These are phyloP conservation scores for Endocarpon pusillum DNA, from an alignment of 495 filamentous ascomycete species.

Conservation along the genomic window DNA sequence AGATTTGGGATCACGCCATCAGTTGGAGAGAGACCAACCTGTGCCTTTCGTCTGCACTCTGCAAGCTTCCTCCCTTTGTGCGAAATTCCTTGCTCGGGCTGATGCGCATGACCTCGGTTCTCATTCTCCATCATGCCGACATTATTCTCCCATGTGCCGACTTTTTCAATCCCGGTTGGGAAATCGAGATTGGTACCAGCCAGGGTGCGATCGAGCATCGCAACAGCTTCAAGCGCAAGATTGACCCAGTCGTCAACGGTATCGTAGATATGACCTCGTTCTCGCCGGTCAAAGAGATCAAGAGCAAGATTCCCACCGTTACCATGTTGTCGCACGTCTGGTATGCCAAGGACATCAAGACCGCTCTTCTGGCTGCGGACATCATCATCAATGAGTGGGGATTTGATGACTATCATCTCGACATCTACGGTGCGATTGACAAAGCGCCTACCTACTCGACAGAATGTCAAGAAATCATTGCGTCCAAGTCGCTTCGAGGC, in stretches of 20 bases:
- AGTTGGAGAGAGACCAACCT: constrained; percentile 46
- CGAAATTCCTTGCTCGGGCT: constrained; percentile 36
- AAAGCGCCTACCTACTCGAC: constrained; percentile 42
- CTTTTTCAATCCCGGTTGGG: constrained; percentile 54
- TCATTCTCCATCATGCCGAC: constrained; percentile 47
- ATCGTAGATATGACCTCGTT: constrained; percentile 51
- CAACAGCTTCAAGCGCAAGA: constrained; percentile 40
- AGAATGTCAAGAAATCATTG: constrained; percentile 44
- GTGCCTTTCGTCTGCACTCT: constrained; percentile 41
- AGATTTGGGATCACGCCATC: constrained; percentile 56
- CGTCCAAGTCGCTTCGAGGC: constrained; percentile 37
- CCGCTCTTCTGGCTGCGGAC: constrained; percentile 42
- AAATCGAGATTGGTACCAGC: constrained; percentile 45
- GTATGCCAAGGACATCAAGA: constrained; percentile 53
- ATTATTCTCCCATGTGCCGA: constrained; percentile 46
- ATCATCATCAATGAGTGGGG: constrained; percentile 51
- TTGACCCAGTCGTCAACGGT: constrained; percentile 52
- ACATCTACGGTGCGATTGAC: constrained; percentile 46
- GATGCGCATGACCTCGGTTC: constrained; percentile 39
- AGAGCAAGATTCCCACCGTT: constrained; percentile 38
- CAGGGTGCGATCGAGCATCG: constrained; percentile 40
- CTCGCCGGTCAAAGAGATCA: constrained; percentile 38
- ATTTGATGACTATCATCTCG: constrained; percentile 43
- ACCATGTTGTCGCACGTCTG: constrained; percentile 49
- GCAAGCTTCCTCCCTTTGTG: constrained; percentile 39